phyloP scores from a whole-genome alignment of 768 basidiomycete genomes.

The Suillus plorans region DNA sequence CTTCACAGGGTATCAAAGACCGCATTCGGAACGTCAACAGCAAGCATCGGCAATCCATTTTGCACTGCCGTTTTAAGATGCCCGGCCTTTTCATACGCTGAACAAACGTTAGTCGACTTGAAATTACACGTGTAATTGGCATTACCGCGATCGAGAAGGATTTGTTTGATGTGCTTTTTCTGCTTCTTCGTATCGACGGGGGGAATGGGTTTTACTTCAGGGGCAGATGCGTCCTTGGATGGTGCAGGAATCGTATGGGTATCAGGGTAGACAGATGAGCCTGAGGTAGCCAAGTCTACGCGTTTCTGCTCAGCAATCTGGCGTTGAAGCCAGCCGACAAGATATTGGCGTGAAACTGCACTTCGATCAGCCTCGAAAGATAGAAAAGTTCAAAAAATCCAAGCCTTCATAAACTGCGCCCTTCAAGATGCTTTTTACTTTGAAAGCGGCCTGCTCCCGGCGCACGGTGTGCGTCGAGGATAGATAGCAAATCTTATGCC shows the following conservation, averaged over 20 bases:
- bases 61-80: conserved; percentile 61
- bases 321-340: conserved; percentile 72
- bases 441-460: conserved; percentile 69
- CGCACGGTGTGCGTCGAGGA: conserved; percentile 53
- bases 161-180: conserved; percentile 67
- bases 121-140: conserved; percentile 6
- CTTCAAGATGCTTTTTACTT: conserved; percentile 79
- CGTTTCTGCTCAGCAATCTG: conserved; percentile 81
- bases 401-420: conserved; percentile 74
- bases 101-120: not conserved
- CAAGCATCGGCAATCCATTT: conserved; percentile 64
- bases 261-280: conserved; percentile 49
- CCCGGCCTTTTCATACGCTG: conserved; percentile 63
- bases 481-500: conserved; percentile 52
- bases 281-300: conserved; percentile 64
- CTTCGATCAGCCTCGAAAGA: conserved; percentile 7
- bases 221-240: conserved; percentile 34
- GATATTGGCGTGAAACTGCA: conserved; percentile 63
- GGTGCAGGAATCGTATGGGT: conserved; percentile 30
- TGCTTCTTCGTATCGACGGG: conserved; percentile 74
- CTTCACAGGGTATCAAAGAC: conserved; percentile 64
- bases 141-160: conserved; percentile 66
- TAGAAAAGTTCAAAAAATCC: conserved; percentile 17
- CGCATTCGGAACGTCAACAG: conserved; percentile 60
- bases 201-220: conserved; percentile 63